A percentile compares a stretch with the other conserved stretches of the same genome.
phyloP scores from a whole-genome alignment of 2,329 filamentous ascomycete genomes.

The Colletotrichum spinosum region DNA sequence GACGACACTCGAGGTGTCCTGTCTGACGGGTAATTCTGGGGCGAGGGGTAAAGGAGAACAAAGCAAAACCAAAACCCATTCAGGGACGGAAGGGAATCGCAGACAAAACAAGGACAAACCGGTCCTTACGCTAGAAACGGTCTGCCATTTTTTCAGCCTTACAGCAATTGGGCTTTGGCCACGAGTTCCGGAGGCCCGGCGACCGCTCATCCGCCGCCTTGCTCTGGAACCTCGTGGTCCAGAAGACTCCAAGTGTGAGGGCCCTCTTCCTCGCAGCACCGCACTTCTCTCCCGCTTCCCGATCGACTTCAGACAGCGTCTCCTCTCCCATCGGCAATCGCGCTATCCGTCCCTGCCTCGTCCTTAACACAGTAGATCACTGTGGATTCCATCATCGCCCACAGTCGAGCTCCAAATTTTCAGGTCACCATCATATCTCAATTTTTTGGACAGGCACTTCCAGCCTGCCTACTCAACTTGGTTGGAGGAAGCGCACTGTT shows the following conservation, averaged over 20 bases:
- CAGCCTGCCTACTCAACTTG: constrained; percentile 21
- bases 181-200: neutral
- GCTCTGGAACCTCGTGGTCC: too few species aligned
- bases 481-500: constrained; percentile 20
- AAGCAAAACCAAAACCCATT: too few species aligned
- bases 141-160: constrained; percentile 12
- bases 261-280: too few species aligned
- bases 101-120: constrained; percentile 5
- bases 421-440: constrained; percentile 30
- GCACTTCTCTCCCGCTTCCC: neutral
- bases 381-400: constrained; percentile 3
- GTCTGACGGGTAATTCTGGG: constrained; percentile 24
- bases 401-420: constrained; percentile 26
- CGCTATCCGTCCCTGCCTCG: constrained; percentile 3
- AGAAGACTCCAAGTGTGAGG: too few species aligned
- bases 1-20: neutral
- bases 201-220: neutral
- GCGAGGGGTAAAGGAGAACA: neutral
- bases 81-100: too few species aligned
- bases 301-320: constrained; percentile 10
- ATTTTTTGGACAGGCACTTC: constrained; percentile 13
- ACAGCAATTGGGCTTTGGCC: constrained; percentile 8
- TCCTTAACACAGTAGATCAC: neutral
- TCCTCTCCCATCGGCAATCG: constrained; percentile 23
- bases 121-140: neutral